A percentile compares a stretch with the other conserved stretches of the same genome.
Evolutionary conservation across 2,329 filamentous ascomycete genomes (phyloP).

Genomic region (Aureobasidium sp.): DNA sequence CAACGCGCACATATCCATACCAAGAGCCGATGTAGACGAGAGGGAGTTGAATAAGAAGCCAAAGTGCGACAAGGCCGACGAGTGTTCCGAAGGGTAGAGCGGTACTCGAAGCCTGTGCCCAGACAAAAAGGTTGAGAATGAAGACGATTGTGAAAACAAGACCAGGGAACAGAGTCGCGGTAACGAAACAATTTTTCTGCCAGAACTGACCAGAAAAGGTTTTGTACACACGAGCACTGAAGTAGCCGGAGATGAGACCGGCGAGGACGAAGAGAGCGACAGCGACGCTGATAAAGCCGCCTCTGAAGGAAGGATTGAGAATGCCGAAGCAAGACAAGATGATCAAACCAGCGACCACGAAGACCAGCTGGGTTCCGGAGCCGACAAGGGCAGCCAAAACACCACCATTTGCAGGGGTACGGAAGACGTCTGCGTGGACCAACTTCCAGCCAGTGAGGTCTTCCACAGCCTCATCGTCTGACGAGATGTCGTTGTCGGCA

Average conservation of each 20-base stretch:
- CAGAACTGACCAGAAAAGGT: slow-evolving; percentile 71
- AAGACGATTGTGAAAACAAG: slow-evolving; percentile 67
- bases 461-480: slow-evolving; percentile 65
- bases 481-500: slow-evolving; percentile 22
- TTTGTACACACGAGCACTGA: slow-evolving; percentile 73
- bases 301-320: slow-evolving; percentile 80
- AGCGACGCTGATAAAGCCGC: slow-evolving; percentile 78
- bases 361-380: slow-evolving; percentile 77
- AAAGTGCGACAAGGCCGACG: slow-evolving; percentile 62
- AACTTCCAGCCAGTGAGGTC: slow-evolving; percentile 85
- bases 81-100: slow-evolving; percentile 78
- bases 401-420: slow-evolving; percentile 59
- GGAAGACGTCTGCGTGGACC: slow-evolving; percentile 80
- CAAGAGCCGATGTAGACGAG: slow-evolving; percentile 74
- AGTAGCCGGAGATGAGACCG: slow-evolving; percentile 78
- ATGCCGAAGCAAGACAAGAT: slow-evolving; percentile 63
- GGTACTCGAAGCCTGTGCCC: slow-evolving; percentile 81
- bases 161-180: slow-evolving; percentile 70
- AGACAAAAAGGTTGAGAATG: slow-evolving; percentile 79
- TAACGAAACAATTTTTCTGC: slow-evolving; percentile 64
- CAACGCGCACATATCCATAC: slow-evolving; percentile 60
- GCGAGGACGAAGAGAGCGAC: slow-evolving; percentile 77
- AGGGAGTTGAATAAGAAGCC: slow-evolving; percentile 79
- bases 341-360: slow-evolving; percentile 68
- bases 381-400: slow-evolving; percentile 73